Base-by-base conservation (phyloP, 2,329 filamentous ascomycete genomes). In the Clarireedia paspali region DNA sequence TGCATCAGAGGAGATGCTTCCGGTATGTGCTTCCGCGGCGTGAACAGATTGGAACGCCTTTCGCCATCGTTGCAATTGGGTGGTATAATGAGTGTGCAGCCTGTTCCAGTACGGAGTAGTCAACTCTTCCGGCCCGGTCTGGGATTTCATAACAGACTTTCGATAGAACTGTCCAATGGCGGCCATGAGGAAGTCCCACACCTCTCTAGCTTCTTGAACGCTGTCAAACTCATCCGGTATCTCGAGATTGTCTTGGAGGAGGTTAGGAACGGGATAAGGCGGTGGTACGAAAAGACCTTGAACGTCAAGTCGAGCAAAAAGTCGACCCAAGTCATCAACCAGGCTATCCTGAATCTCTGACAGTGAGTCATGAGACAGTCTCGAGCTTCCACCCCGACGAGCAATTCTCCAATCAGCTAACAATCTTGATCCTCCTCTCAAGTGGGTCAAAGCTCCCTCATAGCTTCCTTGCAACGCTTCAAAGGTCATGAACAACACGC, bases 281-380 rank as follows among this genome's bases (percentile, higher is more conserved):
- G 66, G 65, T 9, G 65, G 66, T 14, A 67, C 59, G 42, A 67
- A 68, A 15, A 68, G 58, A 23, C 62, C 64, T 53, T 68, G 66
- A 6, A 66, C 63, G 48, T 68, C 66, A 9, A 68, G 61, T 26
- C 66, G 63, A 46, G 66, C 64, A 42, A 68, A 68, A 63, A 68
- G 65, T 5, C 65, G 55, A 6, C 66, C 66, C 12, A 68, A 57
- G 53, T 68, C 66, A 58, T 68, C 66, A 14, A 68, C 60, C 12
- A 68, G 51, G 34, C 64, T 66, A 59, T 68, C 66, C 47, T 68
- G 66, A 49, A 68, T 67, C 38, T 68, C 64, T 2, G 66, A 68
- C 23, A 67, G 57, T 5, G 66, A 68, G 51, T 68, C 66, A 46
- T 68, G 66, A 17, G 66, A 68, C n/a, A 68, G 50, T 30, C 64